These are phyloP conservation scores for Aureobasidium sp. DNA, from an alignment of 2,329 filamentous ascomycete genomes.

Conservation along the genomic window DNA sequence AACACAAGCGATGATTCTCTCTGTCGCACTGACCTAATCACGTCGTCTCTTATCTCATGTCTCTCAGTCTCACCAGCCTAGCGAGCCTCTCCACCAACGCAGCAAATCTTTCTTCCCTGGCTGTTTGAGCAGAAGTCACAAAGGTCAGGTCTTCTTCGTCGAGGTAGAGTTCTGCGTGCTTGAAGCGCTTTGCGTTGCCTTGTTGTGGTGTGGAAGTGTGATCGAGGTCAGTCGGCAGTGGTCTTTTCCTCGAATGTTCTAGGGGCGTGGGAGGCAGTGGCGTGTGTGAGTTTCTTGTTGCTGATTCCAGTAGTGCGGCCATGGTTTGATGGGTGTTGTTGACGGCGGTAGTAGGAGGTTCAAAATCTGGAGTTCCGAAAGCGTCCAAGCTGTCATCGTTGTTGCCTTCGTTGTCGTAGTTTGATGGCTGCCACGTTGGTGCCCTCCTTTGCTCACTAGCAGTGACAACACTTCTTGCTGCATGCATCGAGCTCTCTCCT, in stretches of 20 bases:
- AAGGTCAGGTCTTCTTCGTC: constrained; percentile 9
- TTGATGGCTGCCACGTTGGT: background rate
- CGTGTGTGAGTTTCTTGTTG: background rate
- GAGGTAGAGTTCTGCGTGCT: constrained; percentile 11
- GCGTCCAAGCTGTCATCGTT: background rate
- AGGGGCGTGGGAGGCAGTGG: background rate
- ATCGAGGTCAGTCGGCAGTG: background rate
- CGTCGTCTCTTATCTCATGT: background rate
- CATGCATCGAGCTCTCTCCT: background rate
- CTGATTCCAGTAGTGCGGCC: background rate
- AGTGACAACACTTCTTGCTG: background rate
- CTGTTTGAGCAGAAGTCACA: background rate
- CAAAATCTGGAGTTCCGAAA: background rate
- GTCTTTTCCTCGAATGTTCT: background rate
- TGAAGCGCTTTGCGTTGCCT: background rate
- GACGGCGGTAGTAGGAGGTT: background rate
- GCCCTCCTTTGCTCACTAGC: background rate
- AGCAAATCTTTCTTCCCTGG: background rate
- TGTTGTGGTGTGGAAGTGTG: background rate
- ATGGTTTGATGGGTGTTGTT: background rate
- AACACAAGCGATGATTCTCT: no score
- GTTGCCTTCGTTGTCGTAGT: background rate
- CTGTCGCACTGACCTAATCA: no score
- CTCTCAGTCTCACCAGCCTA: constrained; percentile 2
- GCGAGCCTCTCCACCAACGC: constrained; percentile 8